A percentile compares a stretch with the other conserved stretches of the same genome.
phyloP scores from a whole-genome alignment of 768 basidiomycete species.

The Leccinum barrowsii region DNA sequence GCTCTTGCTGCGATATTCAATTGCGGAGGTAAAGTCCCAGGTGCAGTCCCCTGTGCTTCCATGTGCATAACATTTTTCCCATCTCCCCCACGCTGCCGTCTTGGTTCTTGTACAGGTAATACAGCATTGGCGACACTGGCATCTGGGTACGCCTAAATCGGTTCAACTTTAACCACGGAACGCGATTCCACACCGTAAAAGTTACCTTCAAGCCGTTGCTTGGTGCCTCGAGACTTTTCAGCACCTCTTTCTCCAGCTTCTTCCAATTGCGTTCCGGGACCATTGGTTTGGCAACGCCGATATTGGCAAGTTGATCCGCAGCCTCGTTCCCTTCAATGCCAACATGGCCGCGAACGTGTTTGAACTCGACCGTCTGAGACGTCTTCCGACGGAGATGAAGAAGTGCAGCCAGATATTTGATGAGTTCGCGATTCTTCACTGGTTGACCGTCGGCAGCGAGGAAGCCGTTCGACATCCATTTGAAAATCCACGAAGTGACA shows the following conservation, averaged over 20 bases:
- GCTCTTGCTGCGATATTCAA: neutral
- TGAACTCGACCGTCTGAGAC: slow-evolving; percentile 58
- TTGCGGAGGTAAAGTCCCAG: neutral
- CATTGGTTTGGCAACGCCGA: slow-evolving; percentile 43
- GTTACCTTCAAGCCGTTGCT: slow-evolving; percentile 21
- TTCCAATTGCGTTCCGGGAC: slow-evolving; percentile 61
- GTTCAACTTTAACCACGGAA: slow-evolving; percentile 5
- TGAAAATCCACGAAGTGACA: slow-evolving; percentile 60
- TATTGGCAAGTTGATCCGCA: slow-evolving; percentile 72
- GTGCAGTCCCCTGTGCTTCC: neutral
- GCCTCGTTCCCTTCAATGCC: slow-evolving; percentile 83
- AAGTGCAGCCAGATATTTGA: slow-evolving; percentile 65
- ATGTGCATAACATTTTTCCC: neutral
- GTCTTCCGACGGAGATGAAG: slow-evolving; percentile 47
- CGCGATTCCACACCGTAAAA: neutral
- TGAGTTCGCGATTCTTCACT: slow-evolving; percentile 72
- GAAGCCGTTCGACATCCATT: slow-evolving; percentile 62
- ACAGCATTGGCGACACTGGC: slow-evolving; percentile 13
- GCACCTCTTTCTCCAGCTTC: slow-evolving; percentile 14
- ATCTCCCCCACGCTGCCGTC: neutral
- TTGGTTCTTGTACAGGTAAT: neutral
- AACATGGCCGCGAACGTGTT: slow-evolving; percentile 76
- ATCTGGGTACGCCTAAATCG: slow-evolving; percentile 31
- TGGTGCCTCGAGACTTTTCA: slow-evolving; percentile 7
- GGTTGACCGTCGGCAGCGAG: slow-evolving; percentile 42